phyloP scores from a whole-genome alignment of 2,329 filamentous ascomycete genomes.

The Nannizzia gypsea region DNA sequence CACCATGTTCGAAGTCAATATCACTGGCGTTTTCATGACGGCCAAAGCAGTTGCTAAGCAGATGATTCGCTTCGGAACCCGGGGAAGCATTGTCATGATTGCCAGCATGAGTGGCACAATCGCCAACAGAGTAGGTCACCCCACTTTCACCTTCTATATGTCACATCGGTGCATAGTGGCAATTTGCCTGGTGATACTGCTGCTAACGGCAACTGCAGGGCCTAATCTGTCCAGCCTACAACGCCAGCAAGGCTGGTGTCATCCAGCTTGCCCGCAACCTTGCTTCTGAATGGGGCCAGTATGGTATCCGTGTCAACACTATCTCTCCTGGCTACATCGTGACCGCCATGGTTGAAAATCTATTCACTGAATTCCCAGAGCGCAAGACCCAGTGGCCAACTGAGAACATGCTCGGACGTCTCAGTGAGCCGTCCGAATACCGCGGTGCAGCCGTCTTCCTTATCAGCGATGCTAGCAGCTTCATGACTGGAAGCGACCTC shows the following conservation, averaged over 20 bases:
- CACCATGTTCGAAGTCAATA: constrained; percentile 50
- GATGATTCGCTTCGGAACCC: constrained; percentile 40
- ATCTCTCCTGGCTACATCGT: constrained; percentile 39
- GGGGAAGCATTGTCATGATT: constrained; percentile 51
- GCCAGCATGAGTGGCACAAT: constrained; percentile 52
- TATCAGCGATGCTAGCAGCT: constrained; percentile 40
- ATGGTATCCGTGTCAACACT: constrained; percentile 40
- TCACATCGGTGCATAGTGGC: too few species aligned
- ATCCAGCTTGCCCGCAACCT: constrained; percentile 37
- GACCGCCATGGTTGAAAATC: constrained; percentile 35
- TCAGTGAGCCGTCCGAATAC: constrained; percentile 58
- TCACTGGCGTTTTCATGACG: constrained; percentile 53
- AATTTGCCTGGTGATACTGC: background rate
- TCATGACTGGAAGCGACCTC: constrained; percentile 45
- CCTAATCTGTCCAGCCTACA: constrained; percentile 39
- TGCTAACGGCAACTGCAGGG: constrained; percentile 22
- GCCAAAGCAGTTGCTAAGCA: constrained; percentile 48
- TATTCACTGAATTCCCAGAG: constrained; percentile 53
- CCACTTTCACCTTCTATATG: background rate
- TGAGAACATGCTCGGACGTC: constrained; percentile 70
- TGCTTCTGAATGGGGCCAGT: constrained; percentile 38
- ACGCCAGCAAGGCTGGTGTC: constrained; percentile 39
- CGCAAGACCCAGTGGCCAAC: constrained; percentile 72
- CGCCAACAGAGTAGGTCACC: constrained; percentile 39
- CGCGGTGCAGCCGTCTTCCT: constrained; percentile 43